Evolutionary conservation across 1,139 yeast species (phyloP).

Genomic region (Lodderomyces oxycetoniae): DNA sequence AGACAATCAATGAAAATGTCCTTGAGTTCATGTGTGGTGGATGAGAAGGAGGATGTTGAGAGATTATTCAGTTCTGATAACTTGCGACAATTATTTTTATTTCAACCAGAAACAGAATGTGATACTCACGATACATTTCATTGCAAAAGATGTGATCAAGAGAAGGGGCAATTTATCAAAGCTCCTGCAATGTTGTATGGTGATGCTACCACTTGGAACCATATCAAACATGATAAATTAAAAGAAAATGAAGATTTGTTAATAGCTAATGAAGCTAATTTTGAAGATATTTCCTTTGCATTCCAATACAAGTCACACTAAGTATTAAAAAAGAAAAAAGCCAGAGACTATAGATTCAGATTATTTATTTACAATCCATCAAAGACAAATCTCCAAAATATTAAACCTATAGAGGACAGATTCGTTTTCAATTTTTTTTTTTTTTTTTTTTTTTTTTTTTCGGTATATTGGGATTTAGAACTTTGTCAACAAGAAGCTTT

Average conservation of each 20-base stretch:
- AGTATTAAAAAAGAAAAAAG: neutral
- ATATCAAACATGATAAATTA: slow-evolving; percentile 61
- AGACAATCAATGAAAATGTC: slow-evolving; percentile 96
- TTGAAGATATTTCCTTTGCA: slow-evolving; percentile 73
- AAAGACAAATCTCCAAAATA: neutral
- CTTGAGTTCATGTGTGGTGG: slow-evolving; percentile 92
- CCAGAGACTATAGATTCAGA: neutral
- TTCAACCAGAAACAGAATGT: slow-evolving; percentile 62
- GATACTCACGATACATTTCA: slow-evolving; percentile 92
- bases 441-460: too few relatives aligned
- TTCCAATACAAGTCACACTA: slow-evolving; percentile 88
- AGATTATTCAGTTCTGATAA: slow-evolving; percentile 81
- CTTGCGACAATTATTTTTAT: slow-evolving; percentile 70
- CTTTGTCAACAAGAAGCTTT: too few relatives aligned
- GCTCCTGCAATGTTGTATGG: slow-evolving; percentile 94
- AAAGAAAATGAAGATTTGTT: slow-evolving; percentile 68
- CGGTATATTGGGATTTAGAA: too few relatives aligned
- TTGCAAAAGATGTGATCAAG: slow-evolving; percentile 72
- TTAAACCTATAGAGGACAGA: neutral
- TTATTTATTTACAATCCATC: neutral
- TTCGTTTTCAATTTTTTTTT: too few relatives aligned
- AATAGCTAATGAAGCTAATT: slow-evolving; percentile 65
- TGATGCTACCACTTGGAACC: slow-evolving; percentile 98
- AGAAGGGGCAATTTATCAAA: slow-evolving; percentile 52
- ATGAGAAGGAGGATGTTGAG: slow-evolving; percentile 93